Evolutionary conservation across 2,329 filamentous ascomycete species (phyloP), one percentile per base, ranked within the genome.

Genomic region (Chrysoporthe deuterocubensis): DNA sequence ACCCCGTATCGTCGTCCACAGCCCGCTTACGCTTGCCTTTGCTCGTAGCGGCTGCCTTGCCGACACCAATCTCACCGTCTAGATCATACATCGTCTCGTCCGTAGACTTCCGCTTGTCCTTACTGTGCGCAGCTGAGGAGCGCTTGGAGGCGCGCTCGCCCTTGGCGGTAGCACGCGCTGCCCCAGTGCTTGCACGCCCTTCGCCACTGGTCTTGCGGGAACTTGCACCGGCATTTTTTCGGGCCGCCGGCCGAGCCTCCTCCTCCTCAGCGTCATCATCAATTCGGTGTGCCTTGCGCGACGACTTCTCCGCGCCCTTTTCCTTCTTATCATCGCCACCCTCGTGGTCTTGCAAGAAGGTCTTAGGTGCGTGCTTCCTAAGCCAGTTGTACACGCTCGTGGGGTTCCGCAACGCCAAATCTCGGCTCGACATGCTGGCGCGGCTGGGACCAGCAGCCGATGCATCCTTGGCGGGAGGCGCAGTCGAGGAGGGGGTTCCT

Each of bases 381-480:
- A 99, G 87, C 96, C 96, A 99, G 78, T 96, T 97, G 81, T 97
- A 96, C 3, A 97, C 94, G 68, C 92, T 96, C 54, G 93, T 92
- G 0, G 94, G 94, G 77, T 98, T 98, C 63, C 87, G 87, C 34
- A 93, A 79, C 40, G 85, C 83, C 62, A 85, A 76, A 79, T 84
- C 78, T 82, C 85, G 68, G 70, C 80, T 79, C 21, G 68, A 64
- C 48, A 66, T 65, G 54, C 66, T 61, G 26, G 54, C 54, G 66
- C 89, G 84, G 56, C 76, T 75, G 67, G 77, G 77, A 72, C 74
- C 79, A 73, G 79, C 80, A 74, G 79, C 76, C 69, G 76, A 74
- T 8, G 72, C 71, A 54, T 68, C 68, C 73, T 83, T 82, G 54
- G 83, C 77, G 57, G 74, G 82, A 2, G 65, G 50, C 9, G 43